Percentiles rank a stretch among this genome's conserved stretches.
These are phyloP conservation scores for Neurospora crassa DNA, from an alignment of 2,329 filamentous ascomycete species.

Conservation along the genomic window DNA sequence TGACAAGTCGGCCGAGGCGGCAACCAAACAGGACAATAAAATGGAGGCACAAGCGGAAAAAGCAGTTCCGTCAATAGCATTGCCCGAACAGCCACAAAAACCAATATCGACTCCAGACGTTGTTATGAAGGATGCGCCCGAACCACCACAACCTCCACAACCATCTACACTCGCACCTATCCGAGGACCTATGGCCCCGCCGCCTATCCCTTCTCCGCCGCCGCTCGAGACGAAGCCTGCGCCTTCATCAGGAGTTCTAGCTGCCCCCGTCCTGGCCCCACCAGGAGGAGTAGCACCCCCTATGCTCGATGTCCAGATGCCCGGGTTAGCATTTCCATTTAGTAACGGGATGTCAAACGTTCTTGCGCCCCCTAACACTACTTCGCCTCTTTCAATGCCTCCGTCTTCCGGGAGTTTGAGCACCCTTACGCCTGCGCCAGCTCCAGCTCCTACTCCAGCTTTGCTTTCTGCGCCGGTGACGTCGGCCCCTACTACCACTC, in stretches of 20 bases:
- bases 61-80: background rate
- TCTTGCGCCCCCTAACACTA: constrained; percentile 19
- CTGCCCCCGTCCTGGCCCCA: constrained; percentile 20
- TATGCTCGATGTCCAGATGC: constrained; percentile 18
- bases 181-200: constrained; percentile 13
- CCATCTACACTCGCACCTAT: constrained; percentile 2
- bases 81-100: background rate
- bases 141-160: background rate
- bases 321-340: constrained; percentile 16
- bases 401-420: constrained; percentile 1
- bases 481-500: constrained; percentile 1
- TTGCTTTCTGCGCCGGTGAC: background rate
- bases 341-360: constrained; percentile 17
- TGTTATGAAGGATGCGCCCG: background rate
- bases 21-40: constrained; percentile 3
- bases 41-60: background rate
- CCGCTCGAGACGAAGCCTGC: constrained; percentile 11
- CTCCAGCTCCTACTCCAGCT: background rate
- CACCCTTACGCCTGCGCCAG: background rate
- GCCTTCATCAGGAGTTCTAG: constrained; percentile 16
- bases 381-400: constrained; percentile 17
- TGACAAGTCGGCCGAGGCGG: background rate
- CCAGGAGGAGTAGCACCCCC: constrained; percentile 16
- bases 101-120: background rate
- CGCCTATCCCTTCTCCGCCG: constrained; percentile 13